Base-by-base conservation (phyloP, 2,329 filamentous ascomycete genomes). In the Pseudopyrenochaeta lycopersici region DNA sequence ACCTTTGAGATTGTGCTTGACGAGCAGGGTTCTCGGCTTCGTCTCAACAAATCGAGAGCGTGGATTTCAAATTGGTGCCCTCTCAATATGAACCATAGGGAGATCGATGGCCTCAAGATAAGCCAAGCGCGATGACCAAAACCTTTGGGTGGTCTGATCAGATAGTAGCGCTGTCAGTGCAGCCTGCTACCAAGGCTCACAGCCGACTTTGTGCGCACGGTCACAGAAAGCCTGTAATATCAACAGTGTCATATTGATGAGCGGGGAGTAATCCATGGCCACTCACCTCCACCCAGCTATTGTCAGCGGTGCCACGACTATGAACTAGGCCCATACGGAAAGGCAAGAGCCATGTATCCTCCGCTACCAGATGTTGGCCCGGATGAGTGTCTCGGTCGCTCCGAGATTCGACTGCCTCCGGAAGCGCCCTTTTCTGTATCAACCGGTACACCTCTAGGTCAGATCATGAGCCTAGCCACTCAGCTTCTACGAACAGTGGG, bases 361-460 rank as follows among this genome's bases (percentile, higher is more conserved):
- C 54, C 51, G 54, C 51, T 58, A 55, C 54, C 47, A 51, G 38
- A 21, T 44, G 35, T 36, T 41, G 41, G 30, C 46, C 31, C 38
- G 44, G 21, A 49, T 46, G 12, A 18, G 32, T 41, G 46, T 53
- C 30, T 56, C 50, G 50, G 52, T 35, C 52, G 31, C 20, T 7
- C 46, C 47, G 44, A 45, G 29, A 39, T 35, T n/a, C 30, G 35
- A 12, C 42, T n/a, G 49, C 42, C 36, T 21, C 38, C 30, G 18
- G 17, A 35, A 10, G 17, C 3, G 7, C 10, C 27, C 1, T n/a
- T 12, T 12, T 42, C 9, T 30, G 14, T 9, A 21, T n/a, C 1
- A 42, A 12, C 20, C 5, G n/a, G n/a, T 29, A 21, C 39, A 29
- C 18, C n/a, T 21, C 6, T 15, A 38, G 20, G n/a, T 35, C n/a